Evolutionary conservation across 345 rosid species (phyloP), one percentile per base, ranked within the genome.

Genomic region (Pistacia atlantica): DNA sequence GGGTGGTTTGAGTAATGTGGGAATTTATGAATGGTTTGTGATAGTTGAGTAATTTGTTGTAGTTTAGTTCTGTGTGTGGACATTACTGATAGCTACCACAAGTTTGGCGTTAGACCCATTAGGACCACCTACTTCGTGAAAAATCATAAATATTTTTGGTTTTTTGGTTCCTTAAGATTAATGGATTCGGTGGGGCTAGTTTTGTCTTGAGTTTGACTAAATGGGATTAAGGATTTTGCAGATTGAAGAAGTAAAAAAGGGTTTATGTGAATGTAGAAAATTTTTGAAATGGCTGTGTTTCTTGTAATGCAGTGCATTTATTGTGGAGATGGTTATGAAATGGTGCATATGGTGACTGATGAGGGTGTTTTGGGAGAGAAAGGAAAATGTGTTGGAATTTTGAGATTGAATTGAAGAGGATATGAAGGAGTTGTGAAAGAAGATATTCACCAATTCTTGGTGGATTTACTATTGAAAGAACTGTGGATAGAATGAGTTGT

Each of bases 321-420:
- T 69, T 2, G 11, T 52, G 10, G 73, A 69, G 62, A 69, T 25
- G 55, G n/a, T 18, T 63, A n/a, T 7, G 17, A 18, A 35, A 45
- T 31, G 2, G 49, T 55, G 74, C 37, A 18, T 37, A 2, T 20
- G 38, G 42, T 52, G 42, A 68, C 16, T 22, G 59, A 7, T 33
- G 38, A 16, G 14, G 37, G 2, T 14, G n/a, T 31, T 4, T 42
- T 42, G 46, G 46, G 46, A 42, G 46, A 42, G 9, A 42, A 8
- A 0, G 7, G 45, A 42, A 20, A 66, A 51, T 51, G 55, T 25
- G 5, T 12, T 48, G 8, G 20, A 70, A 55, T 37, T 12, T 37
- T 22, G 49, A 71, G 51, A 18, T 59, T 70, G 63, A 71, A 14
- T 71, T n/a, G 51, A 70, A 70, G 60, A n/a, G 31, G 7, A 70